Evolutionary conservation across 805 yeast species (phyloP).

Genomic region (Candida pseudofarinosa): DNA sequence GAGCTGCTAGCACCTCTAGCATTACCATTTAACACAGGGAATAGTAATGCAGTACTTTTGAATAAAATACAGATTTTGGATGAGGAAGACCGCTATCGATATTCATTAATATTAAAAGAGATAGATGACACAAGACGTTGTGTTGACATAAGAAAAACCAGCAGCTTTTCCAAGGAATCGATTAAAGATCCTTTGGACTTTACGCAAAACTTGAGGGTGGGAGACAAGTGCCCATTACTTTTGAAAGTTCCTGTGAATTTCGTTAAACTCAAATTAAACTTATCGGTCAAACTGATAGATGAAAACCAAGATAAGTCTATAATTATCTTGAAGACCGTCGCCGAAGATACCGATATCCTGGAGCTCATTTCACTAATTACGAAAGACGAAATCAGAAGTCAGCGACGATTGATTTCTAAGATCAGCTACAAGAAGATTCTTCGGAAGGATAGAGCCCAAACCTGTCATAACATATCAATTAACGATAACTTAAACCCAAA

Average conservation of each 20-base stretch:
- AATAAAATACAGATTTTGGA: constrained; percentile 24
- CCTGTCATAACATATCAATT: constrained; percentile 21
- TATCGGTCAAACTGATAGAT: constrained; percentile 16
- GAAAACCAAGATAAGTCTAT: constrained; percentile 14
- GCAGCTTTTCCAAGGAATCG: constrained; percentile 12
- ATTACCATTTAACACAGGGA: constrained; percentile 22
- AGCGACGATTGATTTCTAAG: constrained; percentile 24
- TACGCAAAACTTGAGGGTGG: constrained; percentile 18
- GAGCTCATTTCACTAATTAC: constrained; percentile 9
- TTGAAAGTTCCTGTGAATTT: constrained; percentile 20
- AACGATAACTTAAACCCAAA: constrained; percentile 21
- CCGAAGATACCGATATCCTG: constrained; percentile 9
- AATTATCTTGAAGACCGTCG: constrained; percentile 29
- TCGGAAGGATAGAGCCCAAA: constrained; percentile 12
- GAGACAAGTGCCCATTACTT: constrained; percentile 24
- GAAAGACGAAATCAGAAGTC: constrained; percentile 6
- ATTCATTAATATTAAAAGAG: constrained; percentile 17
- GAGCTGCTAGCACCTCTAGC: constrained; percentile 15
- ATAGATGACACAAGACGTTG: constrained; percentile 16
- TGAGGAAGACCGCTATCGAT: constrained; percentile 19
- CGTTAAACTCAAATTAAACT: constrained; percentile 24
- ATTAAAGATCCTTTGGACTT: constrained; percentile 18
- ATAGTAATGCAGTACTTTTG: constrained; percentile 14
- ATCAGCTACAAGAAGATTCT: constrained; percentile 25
- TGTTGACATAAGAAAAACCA: constrained; percentile 13